These are phyloP conservation scores for Ceratobasidium theobromae DNA, from an alignment of 1,284 basidiomycete species.

Conservation along the genomic window DNA sequence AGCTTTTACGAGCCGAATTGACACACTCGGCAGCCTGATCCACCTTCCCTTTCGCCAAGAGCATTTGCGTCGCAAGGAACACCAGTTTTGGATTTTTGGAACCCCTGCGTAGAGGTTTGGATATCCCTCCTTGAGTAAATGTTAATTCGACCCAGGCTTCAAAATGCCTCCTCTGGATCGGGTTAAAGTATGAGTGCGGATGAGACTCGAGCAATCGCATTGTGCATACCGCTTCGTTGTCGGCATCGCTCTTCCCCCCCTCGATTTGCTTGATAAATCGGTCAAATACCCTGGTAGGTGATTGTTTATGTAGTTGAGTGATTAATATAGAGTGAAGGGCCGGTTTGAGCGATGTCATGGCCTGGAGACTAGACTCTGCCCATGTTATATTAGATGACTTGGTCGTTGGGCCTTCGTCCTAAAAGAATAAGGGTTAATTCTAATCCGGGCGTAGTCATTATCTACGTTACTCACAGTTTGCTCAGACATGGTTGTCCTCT, in stretches of 20 bases:
- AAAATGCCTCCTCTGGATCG: not conserved
- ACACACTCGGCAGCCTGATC: too few species aligned
- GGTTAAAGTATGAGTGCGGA: not conserved
- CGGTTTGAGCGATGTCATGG: not conserved
- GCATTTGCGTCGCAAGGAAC: too few species aligned
- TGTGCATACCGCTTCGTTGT: constrained; percentile 12
- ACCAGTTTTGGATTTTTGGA: too few species aligned
- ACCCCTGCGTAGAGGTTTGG: too few species aligned
- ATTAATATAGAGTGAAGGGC: not conserved
- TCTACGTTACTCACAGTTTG: not conserved
- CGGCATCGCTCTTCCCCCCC: not conserved
- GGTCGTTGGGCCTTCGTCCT: not conserved
- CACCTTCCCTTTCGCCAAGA: too few species aligned
- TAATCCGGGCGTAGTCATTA: not conserved
- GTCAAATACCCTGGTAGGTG: not conserved
- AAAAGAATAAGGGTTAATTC: not conserved
- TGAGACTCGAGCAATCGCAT: too few species aligned
- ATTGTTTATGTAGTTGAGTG: not conserved
- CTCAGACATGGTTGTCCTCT: too few species aligned
- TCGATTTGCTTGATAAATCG: not conserved
- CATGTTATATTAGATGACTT: not conserved
- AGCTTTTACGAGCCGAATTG: too few species aligned
- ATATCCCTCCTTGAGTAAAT: too few species aligned
- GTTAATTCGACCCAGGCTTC: not conserved
- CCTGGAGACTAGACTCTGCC: not conserved